Conservation (phyloP, 2,329 filamentous ascomycete genomes). For the Xylariaceae sp. region DNA sequence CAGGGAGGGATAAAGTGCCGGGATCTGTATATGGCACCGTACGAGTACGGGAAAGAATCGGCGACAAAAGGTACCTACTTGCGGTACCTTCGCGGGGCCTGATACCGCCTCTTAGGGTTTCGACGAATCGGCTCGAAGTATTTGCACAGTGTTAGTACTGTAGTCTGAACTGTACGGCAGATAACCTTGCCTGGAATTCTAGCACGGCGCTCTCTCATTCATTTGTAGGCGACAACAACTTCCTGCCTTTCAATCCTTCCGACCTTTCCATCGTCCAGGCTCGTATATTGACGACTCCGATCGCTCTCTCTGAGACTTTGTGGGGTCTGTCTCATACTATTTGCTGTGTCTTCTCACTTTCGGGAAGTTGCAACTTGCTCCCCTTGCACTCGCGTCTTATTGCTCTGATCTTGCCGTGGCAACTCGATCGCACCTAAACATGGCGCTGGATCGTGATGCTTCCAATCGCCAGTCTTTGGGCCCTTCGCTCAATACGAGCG, state of each 20-base stretch:
- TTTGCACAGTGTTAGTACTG: no score
- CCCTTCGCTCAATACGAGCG: slow-evolving; percentile 53
- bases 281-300: background rate
- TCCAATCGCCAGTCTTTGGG: slow-evolving; percentile 64
- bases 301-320: background rate
- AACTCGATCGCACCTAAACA: slow-evolving; percentile 25
- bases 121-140: no score
- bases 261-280: background rate
- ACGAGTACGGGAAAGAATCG: no score
- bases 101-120: no score
- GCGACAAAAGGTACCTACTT: no score
- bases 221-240: background rate
- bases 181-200: background rate
- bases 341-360: background rate
- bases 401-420: slow-evolving; percentile 18
- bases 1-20: no score
- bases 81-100: no score
- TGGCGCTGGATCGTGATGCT: slow-evolving; percentile 42
- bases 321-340: background rate
- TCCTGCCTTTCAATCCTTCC: slow-evolving; percentile 3
- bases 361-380: slow-evolving; percentile 2
- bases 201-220: background rate
- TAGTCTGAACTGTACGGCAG: no score
- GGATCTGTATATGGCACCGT: no score
- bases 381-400: slow-evolving; percentile 23